Evolutionary conservation across 148 eudicot genomes (phyloP), one percentile per base, ranked within the genome.

Genomic region (Fagopyrum tataricum): DNA sequence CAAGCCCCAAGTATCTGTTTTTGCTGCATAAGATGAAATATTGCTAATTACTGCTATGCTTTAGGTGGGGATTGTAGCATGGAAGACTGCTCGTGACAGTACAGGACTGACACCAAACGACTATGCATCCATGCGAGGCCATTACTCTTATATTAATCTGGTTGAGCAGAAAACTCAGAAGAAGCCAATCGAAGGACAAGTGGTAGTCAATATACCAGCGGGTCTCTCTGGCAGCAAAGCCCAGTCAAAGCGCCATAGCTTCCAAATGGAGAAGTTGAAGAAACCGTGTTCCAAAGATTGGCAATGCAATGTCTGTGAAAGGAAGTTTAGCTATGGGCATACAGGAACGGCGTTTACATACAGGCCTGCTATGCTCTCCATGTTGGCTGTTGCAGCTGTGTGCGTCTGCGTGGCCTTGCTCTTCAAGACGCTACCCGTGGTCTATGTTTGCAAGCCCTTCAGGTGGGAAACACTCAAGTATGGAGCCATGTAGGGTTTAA

Each of bases 331-430:
- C 48, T 85, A 78, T 71, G 81, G 82, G 20, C 73, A 70, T 18
- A 10, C 71, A 24, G 78, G 84, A 78, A 51, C 87, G 40, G 83
- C 90, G 2, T 49, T 90, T 24, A 68, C 83, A 40, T 88, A 77
- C 75, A 85, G 84, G 74, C 97, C 99, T 3, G 87, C 85, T 17
- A 87, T 96, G 92, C 81, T 96, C 20, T 88, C 99, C 1, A 82
- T 96, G 86, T 84, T 96, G 51, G 83, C 89, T 18, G 85, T 96
- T 55, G 97, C 99, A 41, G 96, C 95, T 24, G 94, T 90, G 12
- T 92, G 99, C 67, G 97, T 96, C 8, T 92, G 99, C 51, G 89
- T 84, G 2, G 97, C 97, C 72, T 77, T 96, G 80, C 84, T 88
- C 56, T 96, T 96, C 85, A 96, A 90, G 76, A 88, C 92, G 77